Evolutionary conservation across 2,329 filamentous ascomycete species (phyloP).

Genomic region (Microsporum canis): DNA sequence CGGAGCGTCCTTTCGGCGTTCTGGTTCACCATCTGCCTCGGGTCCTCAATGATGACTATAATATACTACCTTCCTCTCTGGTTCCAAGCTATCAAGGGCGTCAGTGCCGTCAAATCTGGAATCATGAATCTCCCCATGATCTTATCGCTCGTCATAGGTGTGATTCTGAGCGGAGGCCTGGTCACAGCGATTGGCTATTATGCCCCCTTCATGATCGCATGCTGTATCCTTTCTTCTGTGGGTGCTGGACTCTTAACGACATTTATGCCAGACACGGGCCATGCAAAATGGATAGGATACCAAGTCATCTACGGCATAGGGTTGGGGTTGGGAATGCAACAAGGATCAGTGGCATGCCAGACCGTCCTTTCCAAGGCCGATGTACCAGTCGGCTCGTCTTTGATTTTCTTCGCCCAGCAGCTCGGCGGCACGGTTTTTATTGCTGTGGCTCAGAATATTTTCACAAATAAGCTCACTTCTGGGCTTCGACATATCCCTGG

Average conservation of each 20-base stretch:
- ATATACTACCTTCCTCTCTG: conserved; percentile 22
- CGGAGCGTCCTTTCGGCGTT: not conserved
- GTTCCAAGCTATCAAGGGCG: conserved; percentile 35
- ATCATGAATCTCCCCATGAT: conserved; percentile 28
- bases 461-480: conserved; percentile 13
- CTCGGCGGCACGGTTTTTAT: conserved; percentile 17
- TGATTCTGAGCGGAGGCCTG: conserved; percentile 10
- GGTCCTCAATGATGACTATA: conserved; percentile 12
- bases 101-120: conserved; percentile 27
- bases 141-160: conserved; percentile 20
- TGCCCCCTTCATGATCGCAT: conserved; percentile 15
- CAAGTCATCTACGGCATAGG: conserved; percentile 18
- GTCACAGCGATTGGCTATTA: conserved; percentile 15
- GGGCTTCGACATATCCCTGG: conserved; percentile 16
- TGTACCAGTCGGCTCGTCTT: conserved; percentile 14
- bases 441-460: conserved; percentile 16
- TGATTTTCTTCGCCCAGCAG: conserved; percentile 17
- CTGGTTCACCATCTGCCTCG: not conserved
- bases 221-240: conserved; percentile 17
- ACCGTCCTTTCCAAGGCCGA: conserved; percentile 14
- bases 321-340: conserved; percentile 17
- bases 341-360: conserved; percentile 13
- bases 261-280: conserved; percentile 16
- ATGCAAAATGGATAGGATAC: conserved; percentile 18
- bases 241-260: conserved; percentile 22